Base-by-base conservation (phyloP, 352 stramenopile genomes). In the Peronospora belbahrii region DNA sequence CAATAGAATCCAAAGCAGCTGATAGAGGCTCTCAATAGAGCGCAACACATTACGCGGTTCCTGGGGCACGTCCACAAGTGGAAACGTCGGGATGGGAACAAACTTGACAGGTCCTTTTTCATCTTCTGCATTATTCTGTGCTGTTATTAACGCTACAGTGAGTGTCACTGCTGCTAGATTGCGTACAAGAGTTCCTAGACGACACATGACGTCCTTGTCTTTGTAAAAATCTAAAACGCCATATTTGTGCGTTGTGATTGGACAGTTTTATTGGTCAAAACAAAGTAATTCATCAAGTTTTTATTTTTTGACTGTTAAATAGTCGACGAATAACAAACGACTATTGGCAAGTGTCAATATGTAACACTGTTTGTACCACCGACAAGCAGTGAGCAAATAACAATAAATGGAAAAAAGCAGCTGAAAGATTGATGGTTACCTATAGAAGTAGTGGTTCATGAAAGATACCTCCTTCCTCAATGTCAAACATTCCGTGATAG, bases 391-490 rank as follows among this genome's bases (percentile, higher is more conserved):
- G 8, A 57, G 27, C n/a, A 62, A 20, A 50, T 2, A n/a, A 7
- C 18, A 20, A n/a, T 27, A 10, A 10, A 43, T 6, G 17, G 14
- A 32, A 25, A 30, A 18, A 10, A 6, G 86, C 77, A 67, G 85
- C 71, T 0, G 70, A 60, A 6, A 82, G 73, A 8, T 89, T 65
- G 10, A 98, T 71, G 36, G 90, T 91, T 52, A 98, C 88, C 38
- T 96, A 84, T 2, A 98, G 76, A 74, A 98, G 92, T 14, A 98
- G n/a, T n/a, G n/a, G n/a, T n/a, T n/a, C n/a, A n/a, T n/a, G n/a
- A n/a, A n/a, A 85, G 47, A 98, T 97, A 14, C 93, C 95, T 36
- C 94, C 95, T 2, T n/a, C n/a, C n/a, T 92, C 94, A 18, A 98
- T 87, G 10, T 93, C 95, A 64, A 98, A 98, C 79, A 98, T 90